These are phyloP conservation scores for Parafenestella ontariensis DNA, from an alignment of 2,329 filamentous ascomycete species.

Conservation along the genomic window DNA sequence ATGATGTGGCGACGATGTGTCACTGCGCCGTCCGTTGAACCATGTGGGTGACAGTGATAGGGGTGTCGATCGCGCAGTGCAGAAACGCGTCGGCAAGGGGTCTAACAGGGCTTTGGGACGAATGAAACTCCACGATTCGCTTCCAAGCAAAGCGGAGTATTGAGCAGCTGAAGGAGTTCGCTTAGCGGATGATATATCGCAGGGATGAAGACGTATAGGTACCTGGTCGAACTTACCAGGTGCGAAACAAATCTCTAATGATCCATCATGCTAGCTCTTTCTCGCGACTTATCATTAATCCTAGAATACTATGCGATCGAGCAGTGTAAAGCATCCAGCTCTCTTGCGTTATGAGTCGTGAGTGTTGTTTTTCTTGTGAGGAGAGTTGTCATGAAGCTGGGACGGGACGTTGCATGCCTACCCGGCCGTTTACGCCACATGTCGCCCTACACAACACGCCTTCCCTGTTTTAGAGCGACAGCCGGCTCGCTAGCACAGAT, in stretches of 20 bases:
- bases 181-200: slow-evolving; percentile 32
- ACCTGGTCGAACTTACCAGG: neutral
- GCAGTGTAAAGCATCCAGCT: neutral
- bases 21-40: slow-evolving; percentile 25
- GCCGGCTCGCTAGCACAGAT: neutral
- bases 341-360: neutral
- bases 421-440: slow-evolving; percentile 5
- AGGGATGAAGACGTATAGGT: slow-evolving; percentile 29
- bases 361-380: neutral
- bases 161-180: slow-evolving; percentile 15
- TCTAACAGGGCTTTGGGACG: slow-evolving; percentile 15
- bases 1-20: slow-evolving; percentile 27
- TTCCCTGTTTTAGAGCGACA: slow-evolving; percentile 18
- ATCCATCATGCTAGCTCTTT: neutral
- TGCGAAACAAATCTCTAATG: neutral
- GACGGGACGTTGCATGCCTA: slow-evolving; percentile 11
- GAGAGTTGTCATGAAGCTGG: slow-evolving; percentile 5
- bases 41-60: slow-evolving; percentile 33
- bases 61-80: slow-evolving; percentile 28
- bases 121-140: slow-evolving; percentile 19
- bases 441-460: slow-evolving; percentile 15
- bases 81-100: slow-evolving; percentile 19
- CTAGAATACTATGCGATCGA: neutral
- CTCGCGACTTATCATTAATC: neutral
- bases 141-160: slow-evolving; percentile 14